Conservation (phyloP, 2,329 filamentous ascomycete species). For the Sclerotinia subarctica region DNA sequence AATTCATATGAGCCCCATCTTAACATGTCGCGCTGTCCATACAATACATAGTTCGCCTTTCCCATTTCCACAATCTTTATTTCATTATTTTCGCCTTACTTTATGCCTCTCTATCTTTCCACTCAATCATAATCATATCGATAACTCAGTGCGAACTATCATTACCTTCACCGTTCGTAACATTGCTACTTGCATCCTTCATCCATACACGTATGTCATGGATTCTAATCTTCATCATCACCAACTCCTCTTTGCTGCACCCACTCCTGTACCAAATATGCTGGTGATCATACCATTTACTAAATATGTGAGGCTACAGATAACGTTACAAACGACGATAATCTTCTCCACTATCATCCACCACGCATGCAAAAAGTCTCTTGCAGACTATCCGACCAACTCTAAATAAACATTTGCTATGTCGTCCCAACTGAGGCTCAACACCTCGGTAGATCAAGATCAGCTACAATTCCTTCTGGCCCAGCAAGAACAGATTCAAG, state of each 20-base stretch:
- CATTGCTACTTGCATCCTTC: constrained; percentile 6
- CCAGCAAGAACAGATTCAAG: constrained; percentile 33
- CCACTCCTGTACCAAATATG: constrained; percentile 12
- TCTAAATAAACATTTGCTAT: constrained; percentile 26
- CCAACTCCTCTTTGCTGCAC: neutral
- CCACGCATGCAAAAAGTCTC: constrained; percentile 2
- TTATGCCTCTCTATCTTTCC: constrained; percentile 27
- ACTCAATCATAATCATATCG: constrained; percentile 25
- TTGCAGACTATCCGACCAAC: constrained; percentile 19
- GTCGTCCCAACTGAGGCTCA: constrained; percentile 29
- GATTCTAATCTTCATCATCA: constrained; percentile 1
- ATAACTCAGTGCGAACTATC: constrained; percentile 22
- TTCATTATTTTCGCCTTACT: constrained; percentile 31
- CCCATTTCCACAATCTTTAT: constrained; percentile 25
- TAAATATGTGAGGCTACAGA: constrained; percentile 31
- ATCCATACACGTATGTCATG: constrained; percentile 20
- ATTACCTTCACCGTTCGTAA: constrained; percentile 22
- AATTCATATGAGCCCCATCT: constrained; percentile 28
- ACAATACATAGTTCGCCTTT: constrained; percentile 34
- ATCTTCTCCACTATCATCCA: constrained; percentile 21
- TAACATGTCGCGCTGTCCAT: constrained; percentile 23
- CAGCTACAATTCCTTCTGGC: constrained; percentile 30
- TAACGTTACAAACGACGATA: constrained; percentile 20
- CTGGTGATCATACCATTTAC: constrained; percentile 14
- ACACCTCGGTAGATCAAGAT: constrained; percentile 27